Evolutionary conservation across 371 early-diverging fungal genomes (phyloP).

Genomic region (Mucor piriformis): DNA sequence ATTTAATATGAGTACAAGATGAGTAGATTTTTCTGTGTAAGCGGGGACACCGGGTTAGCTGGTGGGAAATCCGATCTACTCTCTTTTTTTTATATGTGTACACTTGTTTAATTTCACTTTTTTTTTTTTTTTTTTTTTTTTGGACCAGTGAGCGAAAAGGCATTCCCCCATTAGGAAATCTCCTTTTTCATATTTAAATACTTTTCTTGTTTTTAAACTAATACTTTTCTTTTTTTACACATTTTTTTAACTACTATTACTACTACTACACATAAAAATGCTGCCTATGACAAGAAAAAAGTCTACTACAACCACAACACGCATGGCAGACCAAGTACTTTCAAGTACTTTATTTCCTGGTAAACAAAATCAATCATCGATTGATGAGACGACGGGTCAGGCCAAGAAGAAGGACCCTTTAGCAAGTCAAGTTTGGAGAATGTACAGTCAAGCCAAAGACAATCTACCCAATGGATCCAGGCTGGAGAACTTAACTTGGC

Average conservation of each 20-base stretch:
- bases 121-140: no score
- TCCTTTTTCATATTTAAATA: background rate
- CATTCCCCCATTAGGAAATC: slow-evolving; percentile 1
- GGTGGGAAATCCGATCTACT: background rate
- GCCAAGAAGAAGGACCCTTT: slow-evolving; percentile 51
- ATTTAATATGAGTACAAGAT: no score
- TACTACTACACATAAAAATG: background rate
- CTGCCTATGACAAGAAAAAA: slow-evolving; percentile 5
- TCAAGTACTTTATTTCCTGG: slow-evolving; percentile 10
- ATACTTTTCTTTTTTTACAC: background rate
- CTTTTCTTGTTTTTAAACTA: background rate
- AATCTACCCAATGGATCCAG: slow-evolving; percentile 65
- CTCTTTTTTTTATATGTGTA: background rate
- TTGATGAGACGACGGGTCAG: background rate
- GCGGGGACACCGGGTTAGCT: no score
- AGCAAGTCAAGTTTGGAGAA: slow-evolving; percentile 67
- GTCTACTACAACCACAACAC: slow-evolving; percentile 1
- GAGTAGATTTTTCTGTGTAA: no score
- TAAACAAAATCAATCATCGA: background rate
- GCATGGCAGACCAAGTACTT: slow-evolving; percentile 26
- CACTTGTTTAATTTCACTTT: background rate
- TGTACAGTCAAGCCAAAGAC: slow-evolving; percentile 72
- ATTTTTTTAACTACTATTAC: background rate
- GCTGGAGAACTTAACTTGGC: slow-evolving; percentile 73
- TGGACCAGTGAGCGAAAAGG: slow-evolving; percentile 5